A percentile compares a stretch with the other conserved stretches of the same genome.
Evolutionary conservation across 352 stramenopile species (phyloP).

Genomic region (Phytophthora pluvialis): DNA sequence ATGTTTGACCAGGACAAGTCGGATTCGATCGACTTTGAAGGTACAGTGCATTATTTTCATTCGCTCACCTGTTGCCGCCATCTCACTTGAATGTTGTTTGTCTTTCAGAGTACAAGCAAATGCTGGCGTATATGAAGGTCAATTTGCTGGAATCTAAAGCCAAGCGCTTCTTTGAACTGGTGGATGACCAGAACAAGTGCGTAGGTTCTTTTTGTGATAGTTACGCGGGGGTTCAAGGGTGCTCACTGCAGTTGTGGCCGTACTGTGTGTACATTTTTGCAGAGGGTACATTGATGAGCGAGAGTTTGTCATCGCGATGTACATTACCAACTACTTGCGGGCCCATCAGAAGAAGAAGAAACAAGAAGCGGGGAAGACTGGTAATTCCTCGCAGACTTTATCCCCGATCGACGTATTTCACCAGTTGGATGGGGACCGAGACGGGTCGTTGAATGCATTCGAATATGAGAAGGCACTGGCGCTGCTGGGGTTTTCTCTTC

Average conservation of each 20-base stretch:
- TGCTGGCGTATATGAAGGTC: constrained; percentile 73
- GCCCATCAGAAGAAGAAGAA: constrained; percentile 22
- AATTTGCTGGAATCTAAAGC: constrained; percentile 77
- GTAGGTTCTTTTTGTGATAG: constrained; percentile 2
- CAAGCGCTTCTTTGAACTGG: constrained; percentile 69
- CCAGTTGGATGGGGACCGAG: constrained; percentile 64
- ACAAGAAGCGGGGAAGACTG: not conserved
- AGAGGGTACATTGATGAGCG: constrained; percentile 76
- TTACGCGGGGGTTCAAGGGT: too few relatives aligned
- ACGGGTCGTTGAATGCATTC: constrained; percentile 66
- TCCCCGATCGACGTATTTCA: constrained; percentile 68
- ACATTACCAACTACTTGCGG: constrained; percentile 77
- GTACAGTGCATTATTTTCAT: constrained; percentile 24
- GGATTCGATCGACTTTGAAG: constrained; percentile 79
- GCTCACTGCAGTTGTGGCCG: not conserved
- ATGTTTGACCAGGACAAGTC: constrained; percentile 81
- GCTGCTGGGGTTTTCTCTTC: constrained; percentile 42
- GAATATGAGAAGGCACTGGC: constrained; percentile 73
- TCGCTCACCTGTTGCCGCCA: not conserved
- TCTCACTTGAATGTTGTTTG: constrained; percentile 11
- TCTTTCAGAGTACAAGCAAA: constrained; percentile 73
- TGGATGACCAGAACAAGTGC: constrained; percentile 79
- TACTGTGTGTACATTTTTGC: constrained; percentile 2
- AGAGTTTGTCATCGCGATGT: constrained; percentile 77
- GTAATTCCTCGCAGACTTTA: constrained; percentile 24